Evolutionary conservation across 768 basidiomycete species (phyloP).

Genomic region (Suillus placidus): DNA sequence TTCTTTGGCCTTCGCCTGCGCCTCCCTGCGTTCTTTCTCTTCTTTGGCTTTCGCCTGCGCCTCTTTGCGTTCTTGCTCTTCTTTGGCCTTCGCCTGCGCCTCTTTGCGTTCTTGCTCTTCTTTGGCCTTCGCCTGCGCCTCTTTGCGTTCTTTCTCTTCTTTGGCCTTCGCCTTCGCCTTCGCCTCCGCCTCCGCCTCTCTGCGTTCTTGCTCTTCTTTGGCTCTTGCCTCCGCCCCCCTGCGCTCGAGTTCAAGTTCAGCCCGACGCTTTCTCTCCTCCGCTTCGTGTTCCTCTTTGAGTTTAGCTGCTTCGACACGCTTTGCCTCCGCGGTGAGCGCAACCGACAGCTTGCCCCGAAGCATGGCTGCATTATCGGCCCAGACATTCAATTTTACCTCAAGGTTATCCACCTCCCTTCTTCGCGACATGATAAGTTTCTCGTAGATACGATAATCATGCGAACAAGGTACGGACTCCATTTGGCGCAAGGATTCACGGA

Average conservation of each 20-base stretch:
- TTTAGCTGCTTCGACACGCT: slow-evolving; percentile 44
- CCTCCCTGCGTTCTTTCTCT: slow-evolving; percentile 12
- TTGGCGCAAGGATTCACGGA: slow-evolving; percentile 54
- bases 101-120: slow-evolving; percentile 15
- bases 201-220: slow-evolving; percentile 36
- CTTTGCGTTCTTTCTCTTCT: slow-evolving; percentile 13
- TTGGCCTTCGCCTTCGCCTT: slow-evolving; percentile 16
- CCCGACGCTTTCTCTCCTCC: slow-evolving; percentile 23
- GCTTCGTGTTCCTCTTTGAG: slow-evolving; percentile 29
- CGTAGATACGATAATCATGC: slow-evolving; percentile 47
- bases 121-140: slow-evolving; percentile 27
- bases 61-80: slow-evolving; percentile 8
- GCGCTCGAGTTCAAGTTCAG: slow-evolving; percentile 16
- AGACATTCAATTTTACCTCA: slow-evolving; percentile 49
- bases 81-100: slow-evolving; percentile 19
- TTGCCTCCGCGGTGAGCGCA: slow-evolving; percentile 43
- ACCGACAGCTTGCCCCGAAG: slow-evolving; percentile 42
- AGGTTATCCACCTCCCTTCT: slow-evolving; percentile 52
- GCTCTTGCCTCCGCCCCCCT: slow-evolving; percentile 43
- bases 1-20: slow-evolving; percentile 30
- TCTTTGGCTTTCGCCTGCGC: slow-evolving; percentile 33
- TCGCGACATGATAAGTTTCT: slow-evolving; percentile 52
- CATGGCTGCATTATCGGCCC: slow-evolving; percentile 42
- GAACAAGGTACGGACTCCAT: slow-evolving; percentile 55
- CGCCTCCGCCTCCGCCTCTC: slow-evolving; percentile 30